phyloP scores from a whole-genome alignment of 192 early-diverging fungal genomes.

The Dissophora globulifera region DNA sequence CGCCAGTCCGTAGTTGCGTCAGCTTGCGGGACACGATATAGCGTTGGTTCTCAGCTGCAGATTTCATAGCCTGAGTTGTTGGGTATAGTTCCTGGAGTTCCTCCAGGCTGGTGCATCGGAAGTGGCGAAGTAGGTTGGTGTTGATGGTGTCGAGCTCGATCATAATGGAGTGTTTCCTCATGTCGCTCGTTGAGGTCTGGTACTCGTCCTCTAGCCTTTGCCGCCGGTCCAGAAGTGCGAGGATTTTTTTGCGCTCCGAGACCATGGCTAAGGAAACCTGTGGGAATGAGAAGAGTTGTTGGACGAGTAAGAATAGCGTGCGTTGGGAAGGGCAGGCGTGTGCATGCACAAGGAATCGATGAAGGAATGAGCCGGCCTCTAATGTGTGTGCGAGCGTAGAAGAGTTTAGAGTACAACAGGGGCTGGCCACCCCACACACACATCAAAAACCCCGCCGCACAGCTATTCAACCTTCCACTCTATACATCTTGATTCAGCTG shows the following conservation, averaged over 20 bases:
- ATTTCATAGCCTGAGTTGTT: slow-evolving; percentile 15
- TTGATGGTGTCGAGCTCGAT: slow-evolving; percentile 1
- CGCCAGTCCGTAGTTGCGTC: neutral
- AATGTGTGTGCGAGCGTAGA: too few relatives aligned
- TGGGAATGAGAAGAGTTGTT: too few relatives aligned
- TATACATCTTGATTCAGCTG: too few relatives aligned
- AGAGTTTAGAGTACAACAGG: too few relatives aligned
- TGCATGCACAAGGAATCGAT: neutral
- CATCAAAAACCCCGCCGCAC: too few relatives aligned
- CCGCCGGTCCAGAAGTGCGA: slow-evolving; percentile 12
- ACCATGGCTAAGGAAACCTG: too few relatives aligned
- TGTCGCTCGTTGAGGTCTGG: neutral
- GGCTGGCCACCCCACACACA: too few relatives aligned
- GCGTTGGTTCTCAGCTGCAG: slow-evolving; percentile 25
- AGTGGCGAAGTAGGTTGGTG: slow-evolving; percentile 11
- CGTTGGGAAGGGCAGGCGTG: neutral
- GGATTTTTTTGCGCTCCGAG: slow-evolving; percentile 38
- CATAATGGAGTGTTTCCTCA: too few relatives aligned
- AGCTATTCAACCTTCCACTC: too few relatives aligned
- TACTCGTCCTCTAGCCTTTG: slow-evolving; percentile 23
- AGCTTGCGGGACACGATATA: slow-evolving; percentile 25
- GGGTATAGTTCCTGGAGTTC: slow-evolving; percentile 7
- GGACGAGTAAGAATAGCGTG: neutral
- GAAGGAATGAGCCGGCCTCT: too few relatives aligned
- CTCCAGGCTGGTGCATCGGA: slow-evolving; percentile 4